phyloP scores from a whole-genome alignment of 163 green algal species.

The Trebouxia gelatinosa region DNA sequence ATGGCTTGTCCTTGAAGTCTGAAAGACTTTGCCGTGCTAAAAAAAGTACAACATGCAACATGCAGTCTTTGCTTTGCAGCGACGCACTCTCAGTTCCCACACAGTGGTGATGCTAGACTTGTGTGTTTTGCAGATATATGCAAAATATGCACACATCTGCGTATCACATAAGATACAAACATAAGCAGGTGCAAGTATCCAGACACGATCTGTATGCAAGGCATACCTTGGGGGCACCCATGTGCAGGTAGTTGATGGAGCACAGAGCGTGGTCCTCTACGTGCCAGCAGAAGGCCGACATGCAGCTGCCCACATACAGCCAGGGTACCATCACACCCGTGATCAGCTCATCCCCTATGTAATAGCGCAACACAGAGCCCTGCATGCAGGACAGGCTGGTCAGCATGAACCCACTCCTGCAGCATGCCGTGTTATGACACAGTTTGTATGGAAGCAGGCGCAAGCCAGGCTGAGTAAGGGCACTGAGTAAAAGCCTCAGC shows the following conservation, averaged over 20 bases:
- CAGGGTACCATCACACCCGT: conserved; percentile 85
- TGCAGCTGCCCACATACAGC: conserved; percentile 67
- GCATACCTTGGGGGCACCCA: conserved; percentile 81
- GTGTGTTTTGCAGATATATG: background rate
- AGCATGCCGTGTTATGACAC: no score
- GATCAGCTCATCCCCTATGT: conserved; percentile 71
- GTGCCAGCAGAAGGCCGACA: conserved; percentile 81
- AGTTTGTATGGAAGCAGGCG: no score
- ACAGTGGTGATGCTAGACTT: background rate
- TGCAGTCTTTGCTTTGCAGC: no score
- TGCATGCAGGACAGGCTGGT: background rate
- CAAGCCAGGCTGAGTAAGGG: no score
- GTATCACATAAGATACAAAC: no score
- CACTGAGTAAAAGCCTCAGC: no score
- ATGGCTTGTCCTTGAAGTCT: background rate
- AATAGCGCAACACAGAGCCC: conserved; percentile 71
- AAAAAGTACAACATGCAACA: background rate
- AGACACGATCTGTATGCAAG: no score
- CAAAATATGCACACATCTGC: background rate
- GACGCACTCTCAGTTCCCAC: background rate
- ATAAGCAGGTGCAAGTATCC: no score
- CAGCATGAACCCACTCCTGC: background rate
- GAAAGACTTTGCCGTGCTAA: background rate
- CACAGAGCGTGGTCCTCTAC: conserved; percentile 80
- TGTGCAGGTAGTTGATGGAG: conserved; percentile 82